A percentile compares a stretch with the other conserved stretches of the same genome.
Conservation (phyloP, 2,329 filamentous ascomycete genomes). For the Paramyrothecium roridum region DNA sequence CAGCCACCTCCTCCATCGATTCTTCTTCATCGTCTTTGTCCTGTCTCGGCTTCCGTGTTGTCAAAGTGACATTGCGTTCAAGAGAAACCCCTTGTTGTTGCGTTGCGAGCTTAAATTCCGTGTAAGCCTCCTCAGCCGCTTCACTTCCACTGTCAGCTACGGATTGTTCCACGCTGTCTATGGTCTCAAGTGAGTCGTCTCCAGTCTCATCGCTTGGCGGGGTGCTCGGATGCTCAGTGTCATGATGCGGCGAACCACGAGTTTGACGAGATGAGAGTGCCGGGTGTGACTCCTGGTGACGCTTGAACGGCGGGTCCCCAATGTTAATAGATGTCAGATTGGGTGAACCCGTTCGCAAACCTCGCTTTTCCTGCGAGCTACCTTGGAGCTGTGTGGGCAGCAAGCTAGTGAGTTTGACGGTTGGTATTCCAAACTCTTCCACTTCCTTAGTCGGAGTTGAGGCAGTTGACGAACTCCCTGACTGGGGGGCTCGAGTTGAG, state of each 20-base stretch:
- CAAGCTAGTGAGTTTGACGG: conserved; percentile 7
- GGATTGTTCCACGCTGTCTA: no score
- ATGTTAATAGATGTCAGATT: conserved; percentile 13
- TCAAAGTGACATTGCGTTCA: no score
- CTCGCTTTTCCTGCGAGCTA: conserved; percentile 3
- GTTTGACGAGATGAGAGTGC: background rate
- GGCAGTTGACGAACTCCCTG: background rate
- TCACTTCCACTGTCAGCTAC: no score
- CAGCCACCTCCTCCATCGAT: conserved; percentile 19
- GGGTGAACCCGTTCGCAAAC: no score
- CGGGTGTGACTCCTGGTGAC: background rate
- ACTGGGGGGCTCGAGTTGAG: background rate
- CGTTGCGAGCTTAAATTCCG: no score
- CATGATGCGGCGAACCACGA: background rate
- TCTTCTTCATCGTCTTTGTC: conserved; percentile 49
- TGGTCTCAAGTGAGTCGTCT: conserved; percentile 5
- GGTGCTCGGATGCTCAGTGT: no score
- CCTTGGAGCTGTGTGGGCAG: conserved; percentile 3
- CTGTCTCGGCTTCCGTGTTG: no score
- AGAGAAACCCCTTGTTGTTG: no score
- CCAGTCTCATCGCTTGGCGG: background rate
- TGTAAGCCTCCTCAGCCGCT: no score
- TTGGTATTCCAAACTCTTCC: conserved; percentile 14
- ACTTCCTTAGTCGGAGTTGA: background rate
- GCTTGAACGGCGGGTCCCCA: conserved; percentile 11